These are phyloP conservation scores for Sugiyamaella mastotermitis DNA, from an alignment of 805 yeast genomes.

Conservation along the genomic window DNA sequence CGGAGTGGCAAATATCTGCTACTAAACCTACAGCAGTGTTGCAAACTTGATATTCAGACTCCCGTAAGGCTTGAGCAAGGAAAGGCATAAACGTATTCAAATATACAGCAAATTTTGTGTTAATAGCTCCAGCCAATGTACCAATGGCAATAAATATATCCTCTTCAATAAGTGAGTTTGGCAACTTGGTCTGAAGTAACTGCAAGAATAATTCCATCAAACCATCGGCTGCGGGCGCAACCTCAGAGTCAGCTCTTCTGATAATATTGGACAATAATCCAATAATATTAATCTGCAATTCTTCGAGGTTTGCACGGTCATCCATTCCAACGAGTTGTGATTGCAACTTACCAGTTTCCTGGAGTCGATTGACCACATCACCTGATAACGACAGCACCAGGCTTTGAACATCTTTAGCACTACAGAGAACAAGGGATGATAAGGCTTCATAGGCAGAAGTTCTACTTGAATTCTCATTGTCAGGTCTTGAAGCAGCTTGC, in stretches of 20 bases:
- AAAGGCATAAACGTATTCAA: constrained; percentile 80
- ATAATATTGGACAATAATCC: constrained; percentile 77
- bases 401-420: constrained; percentile 64
- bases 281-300: constrained; percentile 73
- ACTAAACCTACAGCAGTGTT: constrained; percentile 90
- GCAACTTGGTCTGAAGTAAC: constrained; percentile 55
- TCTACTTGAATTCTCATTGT: constrained; percentile 81
- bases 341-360: constrained; percentile 56
- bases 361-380: constrained; percentile 67
- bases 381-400: constrained; percentile 67
- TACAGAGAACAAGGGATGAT: constrained; percentile 69
- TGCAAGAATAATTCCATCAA: constrained; percentile 79
- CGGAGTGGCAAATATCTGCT: constrained; percentile 88
- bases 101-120: constrained; percentile 62
- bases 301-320: constrained; percentile 73
- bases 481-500: constrained; percentile 60
- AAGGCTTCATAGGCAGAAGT: constrained; percentile 97
- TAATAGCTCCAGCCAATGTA: constrained; percentile 79
- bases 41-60: constrained; percentile 78
- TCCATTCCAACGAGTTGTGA: constrained; percentile 58
- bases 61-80: constrained; percentile 69
- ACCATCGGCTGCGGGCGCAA: constrained; percentile 64
- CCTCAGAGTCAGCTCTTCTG: constrained; percentile 61
- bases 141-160: constrained; percentile 90
- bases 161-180: constrained; percentile 82